Conservation (phyloP, 257 asterid species). For the Thymus mandschuricus region DNA sequence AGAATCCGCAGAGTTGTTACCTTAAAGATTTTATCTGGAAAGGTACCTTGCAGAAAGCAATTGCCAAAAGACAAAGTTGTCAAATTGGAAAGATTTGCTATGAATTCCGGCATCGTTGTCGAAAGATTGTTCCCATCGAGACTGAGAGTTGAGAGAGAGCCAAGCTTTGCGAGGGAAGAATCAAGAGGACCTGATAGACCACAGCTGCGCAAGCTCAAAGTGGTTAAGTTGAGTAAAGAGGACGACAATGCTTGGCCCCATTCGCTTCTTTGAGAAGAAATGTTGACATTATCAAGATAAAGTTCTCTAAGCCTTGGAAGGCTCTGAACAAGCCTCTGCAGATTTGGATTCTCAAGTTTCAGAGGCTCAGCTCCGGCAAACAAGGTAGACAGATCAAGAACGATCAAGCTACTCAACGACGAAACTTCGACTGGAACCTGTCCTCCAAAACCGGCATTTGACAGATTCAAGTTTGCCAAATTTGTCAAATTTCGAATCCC, state of each 20-base stretch:
- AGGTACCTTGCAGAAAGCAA: constrained; percentile 45
- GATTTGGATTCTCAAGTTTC: constrained; percentile 53
- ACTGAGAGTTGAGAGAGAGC: constrained; percentile 40
- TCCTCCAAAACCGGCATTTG: constrained; percentile 55
- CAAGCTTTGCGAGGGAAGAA: constrained; percentile 43
- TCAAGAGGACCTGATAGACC: constrained; percentile 44
- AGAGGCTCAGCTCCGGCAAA: constrained; percentile 21
- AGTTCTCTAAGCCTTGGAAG: constrained; percentile 45
- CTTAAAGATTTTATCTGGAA: constrained; percentile 46
- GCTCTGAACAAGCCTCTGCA: too few relatives aligned
- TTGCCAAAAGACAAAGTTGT: constrained; percentile 39
- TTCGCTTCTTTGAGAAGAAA: constrained; percentile 37
- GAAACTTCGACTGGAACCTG: constrained; percentile 49
- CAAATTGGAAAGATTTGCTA: constrained; percentile 41
- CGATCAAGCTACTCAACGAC: constrained; percentile 33
- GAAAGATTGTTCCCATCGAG: constrained; percentile 48
- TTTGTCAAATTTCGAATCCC: constrained; percentile 41
- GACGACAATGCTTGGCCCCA: constrained; percentile 50
- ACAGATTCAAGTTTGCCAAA: constrained; percentile 53
- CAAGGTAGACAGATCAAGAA: constrained; percentile 51
- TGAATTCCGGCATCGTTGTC: constrained; percentile 34
- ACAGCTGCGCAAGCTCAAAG: constrained; percentile 54
- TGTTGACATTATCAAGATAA: constrained; percentile 52
- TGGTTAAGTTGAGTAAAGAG: constrained; percentile 41
- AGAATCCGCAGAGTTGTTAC: constrained; percentile 38